A percentile compares a stretch with the other conserved stretches of the same genome.
phyloP scores from a whole-genome alignment of 2,329 filamentous ascomycete species.

The Amesomyces nigricolor region DNA sequence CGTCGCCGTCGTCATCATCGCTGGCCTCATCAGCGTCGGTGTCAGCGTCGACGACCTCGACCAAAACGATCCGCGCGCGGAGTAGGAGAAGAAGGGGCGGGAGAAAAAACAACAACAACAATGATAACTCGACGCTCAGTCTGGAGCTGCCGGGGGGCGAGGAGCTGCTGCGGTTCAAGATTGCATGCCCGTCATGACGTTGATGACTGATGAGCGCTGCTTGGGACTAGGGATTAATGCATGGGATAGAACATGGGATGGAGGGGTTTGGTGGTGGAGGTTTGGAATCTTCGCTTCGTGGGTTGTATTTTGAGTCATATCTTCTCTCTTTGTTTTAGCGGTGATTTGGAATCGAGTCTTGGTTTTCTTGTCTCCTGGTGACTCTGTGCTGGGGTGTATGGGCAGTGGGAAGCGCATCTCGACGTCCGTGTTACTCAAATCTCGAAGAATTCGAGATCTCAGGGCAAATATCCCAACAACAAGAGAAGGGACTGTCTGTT shows the following conservation, averaged over 20 bases:
- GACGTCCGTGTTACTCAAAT: neutral
- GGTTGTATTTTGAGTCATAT: too few relatives aligned
- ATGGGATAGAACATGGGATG: neutral
- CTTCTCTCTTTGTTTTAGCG: too few relatives aligned
- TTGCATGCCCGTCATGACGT: conserved; percentile 17
- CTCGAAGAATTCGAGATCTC: neutral
- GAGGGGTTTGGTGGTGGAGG: neutral
- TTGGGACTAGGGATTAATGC: neutral
- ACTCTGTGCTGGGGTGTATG: neutral
- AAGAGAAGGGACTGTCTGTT: too few relatives aligned
- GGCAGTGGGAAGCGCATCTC: too few relatives aligned
- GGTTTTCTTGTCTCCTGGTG: neutral
- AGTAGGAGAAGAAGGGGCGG: too few relatives aligned
- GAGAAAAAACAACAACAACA: neutral
- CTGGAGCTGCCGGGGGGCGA: conserved; percentile 9
- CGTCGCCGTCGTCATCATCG: too few relatives aligned
- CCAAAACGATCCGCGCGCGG: too few relatives aligned
- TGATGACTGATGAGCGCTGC: conserved; percentile 9
- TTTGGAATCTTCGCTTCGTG: neutral
- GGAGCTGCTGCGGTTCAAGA: conserved; percentile 11
- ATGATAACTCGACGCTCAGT: conserved; percentile 6
- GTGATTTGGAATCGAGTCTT: neutral
- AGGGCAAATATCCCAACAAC: too few relatives aligned
- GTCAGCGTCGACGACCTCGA: too few relatives aligned
- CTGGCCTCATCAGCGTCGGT: too few relatives aligned